Base-by-base conservation (phyloP, 352 stramenopile genomes). In the Globisporangium polare region DNA sequence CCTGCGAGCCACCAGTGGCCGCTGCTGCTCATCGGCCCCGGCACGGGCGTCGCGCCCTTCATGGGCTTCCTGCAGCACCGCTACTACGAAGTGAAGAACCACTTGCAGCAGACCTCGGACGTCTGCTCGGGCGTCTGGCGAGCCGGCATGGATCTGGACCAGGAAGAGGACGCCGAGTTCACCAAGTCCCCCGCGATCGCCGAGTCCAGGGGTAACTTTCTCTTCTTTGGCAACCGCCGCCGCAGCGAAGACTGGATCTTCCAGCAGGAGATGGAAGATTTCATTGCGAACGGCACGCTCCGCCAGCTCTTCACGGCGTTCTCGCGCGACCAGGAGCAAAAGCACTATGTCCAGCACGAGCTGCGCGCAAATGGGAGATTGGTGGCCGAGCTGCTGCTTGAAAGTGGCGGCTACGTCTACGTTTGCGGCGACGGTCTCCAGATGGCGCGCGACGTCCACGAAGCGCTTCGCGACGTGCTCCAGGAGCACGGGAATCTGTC, bases 1-100 rank as follows among this genome's bases (percentile, higher is more conserved):
- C 96, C 96, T 3, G 72, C 72, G 6, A 83, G 78, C 31, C 64
- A 90, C n/a, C 72, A 83, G 26, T 89, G 73, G 50, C 95, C 96
- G 0, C 71, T 99, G n/a, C 56, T 99, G 52, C 77, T 99, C 15
- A 96, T 99, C 57, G 96, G 96, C 3, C 96, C 96, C 2, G 96
- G 96, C 37, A 99, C 96, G 17, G 96, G 96, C 27, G 96, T 99
- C 51, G 89, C 96, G 13, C 96, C 96, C 20, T 99, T 99, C 75
- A 93, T 98, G 62, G 94, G 95, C 39, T 99, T 99, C 62, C 57
- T 99, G 39, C 80, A 95, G 58, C 94, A 99, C 61, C 91, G 89
- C 22, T 59, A 77, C 18, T 33, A 73, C 17, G 71, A 90, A 62
- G 53, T 59, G 20, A 63, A 66, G n/a, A 59, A 53, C 33, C 60